Percentiles rank a stretch among this genome's conserved stretches.
Evolutionary conservation across 331 rosid genomes (phyloP).

Genomic region (Acacia concinna): DNA sequence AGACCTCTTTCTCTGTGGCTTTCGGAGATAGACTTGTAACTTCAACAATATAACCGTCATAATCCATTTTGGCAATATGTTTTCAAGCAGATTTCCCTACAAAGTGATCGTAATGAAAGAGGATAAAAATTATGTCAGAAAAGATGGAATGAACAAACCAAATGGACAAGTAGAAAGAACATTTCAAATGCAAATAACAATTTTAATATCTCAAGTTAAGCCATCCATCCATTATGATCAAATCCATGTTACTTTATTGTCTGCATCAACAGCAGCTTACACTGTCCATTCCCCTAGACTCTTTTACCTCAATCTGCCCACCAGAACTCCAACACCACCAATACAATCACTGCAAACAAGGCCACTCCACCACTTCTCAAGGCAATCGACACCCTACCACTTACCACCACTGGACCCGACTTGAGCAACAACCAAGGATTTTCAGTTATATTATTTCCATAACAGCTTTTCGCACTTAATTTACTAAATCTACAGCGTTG

Average conservation of each 20-base stretch:
- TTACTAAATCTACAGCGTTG: background rate
- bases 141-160: background rate
- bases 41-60: conserved; percentile 55
- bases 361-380: background rate
- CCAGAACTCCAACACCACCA: background rate
- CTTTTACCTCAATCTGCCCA: background rate
- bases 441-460: background rate
- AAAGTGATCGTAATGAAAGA: background rate
- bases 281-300: background rate
- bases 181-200: background rate
- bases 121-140: conserved; percentile 22
- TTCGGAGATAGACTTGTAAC: conserved; percentile 71
- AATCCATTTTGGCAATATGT: conserved; percentile 31
- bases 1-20: conserved; percentile 75
- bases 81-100: background rate
- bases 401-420: background rate
- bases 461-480: background rate
- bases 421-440: background rate
- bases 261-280: background rate
- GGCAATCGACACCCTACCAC: background rate
- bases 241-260: background rate
- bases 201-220: background rate
- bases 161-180: background rate
- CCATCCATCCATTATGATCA: background rate
- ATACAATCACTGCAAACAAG: background rate